phyloP scores from a whole-genome alignment of 371 early-diverging fungal genomes.

The Batkoa obscura region DNA sequence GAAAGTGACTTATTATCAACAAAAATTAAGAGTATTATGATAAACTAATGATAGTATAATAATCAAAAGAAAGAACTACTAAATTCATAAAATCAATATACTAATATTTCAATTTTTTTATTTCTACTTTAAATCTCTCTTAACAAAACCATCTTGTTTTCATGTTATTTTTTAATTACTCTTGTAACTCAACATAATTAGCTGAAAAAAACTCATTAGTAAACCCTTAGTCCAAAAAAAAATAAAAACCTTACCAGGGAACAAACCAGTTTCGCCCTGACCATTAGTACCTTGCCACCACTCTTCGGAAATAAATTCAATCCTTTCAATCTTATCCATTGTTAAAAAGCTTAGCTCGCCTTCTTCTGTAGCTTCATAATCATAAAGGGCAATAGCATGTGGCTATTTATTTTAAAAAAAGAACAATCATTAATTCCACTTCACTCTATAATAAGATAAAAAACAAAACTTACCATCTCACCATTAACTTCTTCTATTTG shows the following conservation, averaged over 20 bases:
- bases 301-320: conserved; percentile 67
- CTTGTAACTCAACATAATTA: conserved; percentile 26
- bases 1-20: too few species aligned
- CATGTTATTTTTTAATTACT: background rate
- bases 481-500: background rate
- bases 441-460: background rate
- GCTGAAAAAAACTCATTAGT: conserved; percentile 13
- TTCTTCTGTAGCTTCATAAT: conserved; percentile 70
- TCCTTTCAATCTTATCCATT: conserved; percentile 50
- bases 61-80: too few species aligned
- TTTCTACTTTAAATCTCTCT: too few species aligned
- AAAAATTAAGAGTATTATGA: too few species aligned
- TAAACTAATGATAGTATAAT: too few species aligned
- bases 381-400: conserved; percentile 51
- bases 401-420: background rate
- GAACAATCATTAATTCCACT: too few species aligned
- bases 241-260: conserved; percentile 42
- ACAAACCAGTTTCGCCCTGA: conserved; percentile 41
- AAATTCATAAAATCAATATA: too few species aligned
- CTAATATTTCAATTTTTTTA: too few species aligned
- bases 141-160: too few species aligned
- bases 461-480: background rate
- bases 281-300: conserved; percentile 74
- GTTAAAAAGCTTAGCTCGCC: conserved; percentile 71
- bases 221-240: background rate